These are phyloP conservation scores for Excoecaria cochinchinensis DNA, from an alignment of 345 rosid species.

Conservation along the genomic window DNA sequence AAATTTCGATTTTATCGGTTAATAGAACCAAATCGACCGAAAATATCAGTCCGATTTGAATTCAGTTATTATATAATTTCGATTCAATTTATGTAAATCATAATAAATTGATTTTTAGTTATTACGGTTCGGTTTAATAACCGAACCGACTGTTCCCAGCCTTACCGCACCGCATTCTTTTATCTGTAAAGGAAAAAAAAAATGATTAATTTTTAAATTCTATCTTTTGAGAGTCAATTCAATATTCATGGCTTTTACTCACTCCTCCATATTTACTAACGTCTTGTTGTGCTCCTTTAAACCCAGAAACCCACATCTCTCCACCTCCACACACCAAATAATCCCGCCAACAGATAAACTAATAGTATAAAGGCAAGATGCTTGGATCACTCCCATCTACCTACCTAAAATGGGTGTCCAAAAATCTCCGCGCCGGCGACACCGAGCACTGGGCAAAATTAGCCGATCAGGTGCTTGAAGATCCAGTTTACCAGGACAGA, in stretches of 20 bases:
- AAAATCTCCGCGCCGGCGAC: conserved; percentile 64
- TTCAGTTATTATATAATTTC: no score
- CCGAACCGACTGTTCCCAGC: no score
- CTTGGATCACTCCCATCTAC: conserved; percentile 72
- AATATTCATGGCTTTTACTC: conserved; percentile 13
- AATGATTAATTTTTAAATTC: no score
- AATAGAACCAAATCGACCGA: no score
- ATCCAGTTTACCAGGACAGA: conserved; percentile 65
- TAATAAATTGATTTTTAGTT: no score
- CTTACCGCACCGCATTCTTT: no score
- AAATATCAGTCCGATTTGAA: no score
- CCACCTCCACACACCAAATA: conserved; percentile 9
- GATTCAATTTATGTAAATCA: no score
- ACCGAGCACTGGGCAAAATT: conserved; percentile 65
- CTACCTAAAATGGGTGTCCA: conserved; percentile 76
- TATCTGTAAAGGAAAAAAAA: no score
- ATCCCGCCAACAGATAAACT: conserved; percentile 52
- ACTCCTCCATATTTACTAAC: conserved; percentile 16
- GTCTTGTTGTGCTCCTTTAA: conserved; percentile 37
- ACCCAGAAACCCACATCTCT: conserved; percentile 23
- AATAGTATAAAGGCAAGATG: conserved; percentile 75
- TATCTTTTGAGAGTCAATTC: no score
- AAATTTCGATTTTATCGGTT: no score
- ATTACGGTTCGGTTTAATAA: no score
- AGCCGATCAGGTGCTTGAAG: conserved; percentile 68